These are phyloP conservation scores for Umbilicus rupestris DNA, from an alignment of 164 flowering plant genomes.

Conservation along the genomic window DNA sequence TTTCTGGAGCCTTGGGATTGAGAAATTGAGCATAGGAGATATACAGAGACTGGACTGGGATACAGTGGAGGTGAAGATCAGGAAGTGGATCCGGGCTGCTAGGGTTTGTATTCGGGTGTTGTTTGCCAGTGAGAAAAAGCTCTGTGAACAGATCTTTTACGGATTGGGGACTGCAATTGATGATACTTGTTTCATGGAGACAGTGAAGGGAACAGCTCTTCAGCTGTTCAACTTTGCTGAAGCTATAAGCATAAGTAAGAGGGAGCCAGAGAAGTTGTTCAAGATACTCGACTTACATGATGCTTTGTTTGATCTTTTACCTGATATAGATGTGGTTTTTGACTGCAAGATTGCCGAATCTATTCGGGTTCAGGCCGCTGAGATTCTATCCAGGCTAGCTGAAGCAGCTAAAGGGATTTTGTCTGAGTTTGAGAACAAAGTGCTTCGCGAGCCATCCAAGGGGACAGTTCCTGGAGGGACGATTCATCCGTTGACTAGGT, in stretches of 20 bases:
- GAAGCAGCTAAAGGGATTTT: conserved; percentile 74
- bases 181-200: conserved; percentile 71
- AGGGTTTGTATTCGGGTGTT: conserved; percentile 52
- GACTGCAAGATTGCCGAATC: conserved; percentile 43
- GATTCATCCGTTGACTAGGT: conserved; percentile 76
- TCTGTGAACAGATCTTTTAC: conserved; percentile 41
- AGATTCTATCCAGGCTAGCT: conserved; percentile 59
- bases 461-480: conserved; percentile 83
- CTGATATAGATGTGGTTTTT: conserved; percentile 59
- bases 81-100: conserved; percentile 80
- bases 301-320: conserved; percentile 46
- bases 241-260: conserved; percentile 66
- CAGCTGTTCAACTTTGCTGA: conserved; percentile 79
- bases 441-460: conserved; percentile 55
- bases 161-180: conserved; percentile 28
- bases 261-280: conserved; percentile 83
- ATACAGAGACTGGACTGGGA: conserved; percentile 71
- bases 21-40: conserved; percentile 69
- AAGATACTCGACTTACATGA: conserved; percentile 78
- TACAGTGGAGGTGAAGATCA: conserved; percentile 53
- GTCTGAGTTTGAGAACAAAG: conserved; percentile 79
- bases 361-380: conserved; percentile 50
- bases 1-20: conserved; percentile 48
- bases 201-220: conserved; percentile 55
- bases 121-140: conserved; percentile 51